Conservation (phyloP, 1,284 basidiomycete species). For the Xerocomus nothofagi region DNA sequence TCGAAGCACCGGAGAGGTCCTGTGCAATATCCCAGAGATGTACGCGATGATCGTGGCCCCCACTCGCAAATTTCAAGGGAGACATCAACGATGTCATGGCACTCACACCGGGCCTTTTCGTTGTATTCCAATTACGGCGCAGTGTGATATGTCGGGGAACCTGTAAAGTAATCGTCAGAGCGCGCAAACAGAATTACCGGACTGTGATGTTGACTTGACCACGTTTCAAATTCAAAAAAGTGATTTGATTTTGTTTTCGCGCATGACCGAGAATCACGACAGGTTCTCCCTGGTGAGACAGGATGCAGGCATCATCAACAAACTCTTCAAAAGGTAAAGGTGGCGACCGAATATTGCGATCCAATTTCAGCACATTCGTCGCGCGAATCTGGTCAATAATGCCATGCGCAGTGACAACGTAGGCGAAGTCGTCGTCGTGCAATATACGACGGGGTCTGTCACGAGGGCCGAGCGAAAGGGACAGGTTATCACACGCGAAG, state of each 20-base stretch:
- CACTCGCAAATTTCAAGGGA: constrained; percentile 45
- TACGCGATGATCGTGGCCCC: constrained; percentile 50
- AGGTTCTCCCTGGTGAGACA: constrained; percentile 29
- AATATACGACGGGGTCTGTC: constrained; percentile 48
- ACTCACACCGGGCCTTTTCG: constrained; percentile 42
- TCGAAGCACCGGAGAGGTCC: constrained; percentile 33
- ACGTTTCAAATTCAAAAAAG: constrained; percentile 20
- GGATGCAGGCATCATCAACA: constrained; percentile 47
- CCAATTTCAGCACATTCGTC: constrained; percentile 14
- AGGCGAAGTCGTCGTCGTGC: constrained; percentile 11
- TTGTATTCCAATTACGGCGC: constrained; percentile 32
- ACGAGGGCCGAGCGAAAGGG: constrained; percentile 30
- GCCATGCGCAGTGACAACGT: constrained; percentile 41
- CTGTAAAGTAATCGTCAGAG: constrained; percentile 16
- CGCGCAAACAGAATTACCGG: neutral
- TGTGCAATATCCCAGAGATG: constrained; percentile 46
- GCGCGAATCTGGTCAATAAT: constrained; percentile 34
- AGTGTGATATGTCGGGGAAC: constrained; percentile 18
- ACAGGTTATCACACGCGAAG: constrained; percentile 15
- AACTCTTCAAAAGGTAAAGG: constrained; percentile 23
- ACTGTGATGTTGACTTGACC: constrained; percentile 25
- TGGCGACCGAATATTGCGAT: constrained; percentile 21
- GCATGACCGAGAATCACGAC: constrained; percentile 41
- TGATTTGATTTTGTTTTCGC: constrained; percentile 39
- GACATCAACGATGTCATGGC: constrained; percentile 42